These are phyloP conservation scores for Chlamydomonas incerta DNA, from an alignment of 139 green algal species.

Conservation along the genomic window DNA sequence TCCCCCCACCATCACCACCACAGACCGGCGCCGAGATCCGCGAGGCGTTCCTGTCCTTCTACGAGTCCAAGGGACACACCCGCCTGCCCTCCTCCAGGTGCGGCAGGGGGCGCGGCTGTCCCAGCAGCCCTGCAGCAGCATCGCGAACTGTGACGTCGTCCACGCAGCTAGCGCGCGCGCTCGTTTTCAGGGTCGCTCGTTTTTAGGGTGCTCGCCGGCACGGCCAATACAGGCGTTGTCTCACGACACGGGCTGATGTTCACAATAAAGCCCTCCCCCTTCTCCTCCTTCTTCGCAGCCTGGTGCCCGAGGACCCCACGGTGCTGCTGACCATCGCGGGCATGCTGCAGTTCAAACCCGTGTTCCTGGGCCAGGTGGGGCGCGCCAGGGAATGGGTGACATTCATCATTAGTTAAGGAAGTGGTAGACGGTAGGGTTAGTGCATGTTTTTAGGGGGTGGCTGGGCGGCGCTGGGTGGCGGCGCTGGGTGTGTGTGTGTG, in stretches of 20 bases:
- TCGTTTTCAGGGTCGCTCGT: too few species aligned
- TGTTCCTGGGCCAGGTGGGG: slow-evolving; percentile 91
- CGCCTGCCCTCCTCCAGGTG: slow-evolving; percentile 80
- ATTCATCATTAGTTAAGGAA: background rate
- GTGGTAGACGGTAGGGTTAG: background rate
- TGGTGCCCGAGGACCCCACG: slow-evolving; percentile 93
- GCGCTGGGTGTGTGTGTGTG: background rate
- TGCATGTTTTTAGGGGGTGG: background rate
- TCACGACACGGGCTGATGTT: too few species aligned
- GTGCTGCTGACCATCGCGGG: slow-evolving; percentile 92
- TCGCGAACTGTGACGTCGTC: too few species aligned
- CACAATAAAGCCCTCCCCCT: too few species aligned
- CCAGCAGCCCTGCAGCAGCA: too few species aligned
- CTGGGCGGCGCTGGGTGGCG: background rate
- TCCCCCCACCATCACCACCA: background rate
- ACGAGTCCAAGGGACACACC: slow-evolving; percentile 77
- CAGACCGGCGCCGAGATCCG: slow-evolving; percentile 84
- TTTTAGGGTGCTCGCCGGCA: too few species aligned
- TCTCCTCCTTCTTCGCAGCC: too few species aligned
- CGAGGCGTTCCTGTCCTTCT: slow-evolving; percentile 90
- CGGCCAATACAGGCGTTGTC: too few species aligned
- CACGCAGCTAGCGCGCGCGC: too few species aligned
- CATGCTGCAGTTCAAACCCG: slow-evolving; percentile 98
- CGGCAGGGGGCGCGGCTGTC: too few species aligned
- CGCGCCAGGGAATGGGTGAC: background rate